Base-by-base conservation (phyloP, 495 filamentous ascomycete genomes). In the Xylaria flabelliformis region DNA sequence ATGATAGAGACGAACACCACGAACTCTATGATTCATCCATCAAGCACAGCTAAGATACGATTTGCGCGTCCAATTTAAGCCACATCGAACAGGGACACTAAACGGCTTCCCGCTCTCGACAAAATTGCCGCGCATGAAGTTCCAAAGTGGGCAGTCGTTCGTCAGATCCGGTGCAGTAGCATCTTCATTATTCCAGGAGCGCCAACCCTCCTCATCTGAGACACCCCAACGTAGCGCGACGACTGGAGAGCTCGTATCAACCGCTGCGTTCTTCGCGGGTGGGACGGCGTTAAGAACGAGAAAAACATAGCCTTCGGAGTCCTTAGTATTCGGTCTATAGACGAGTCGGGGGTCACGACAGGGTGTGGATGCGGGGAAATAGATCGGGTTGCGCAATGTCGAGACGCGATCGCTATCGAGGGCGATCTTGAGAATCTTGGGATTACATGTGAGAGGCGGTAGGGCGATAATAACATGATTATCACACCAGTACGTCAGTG, bases 61-160 rank as follows among this genome's bases (percentile, higher is more conserved):
- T 46, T 67, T 67, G 44, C 64, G 26, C 24, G 64, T 67, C 64
- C 64, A 67, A 29, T 67, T 55, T 29, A 67, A 55, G 9, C 64
- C 64, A 4, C 34, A 34, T 12, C 64, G 26, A 13, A 67, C 50
- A 21, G 64, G 64, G 6, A 67, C 64, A 53, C 64, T 67, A 15
- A 67, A 67, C 29, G 64, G 50, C 34, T 67, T 67, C 29, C 64
- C 64, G 24, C 64, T 67, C 64, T 67, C 46, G 9, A 41, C 64
- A 26, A 67, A 67, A 7, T 15, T 51, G 2, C 64, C 64, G 4
- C 64, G 44, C 64, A 67, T 36, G 26, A 67, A 55, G 50, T 15
- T 55, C 64, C 64, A 67, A 17, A 67, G 13, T 8, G 64, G 15
- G 3, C n/a, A 51, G 4, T 55, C 26, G 1, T 15, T 32, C 64